Conservation (phyloP, 1,284 basidiomycete species). For the Apiotrichum mycotoxinovorans region DNA sequence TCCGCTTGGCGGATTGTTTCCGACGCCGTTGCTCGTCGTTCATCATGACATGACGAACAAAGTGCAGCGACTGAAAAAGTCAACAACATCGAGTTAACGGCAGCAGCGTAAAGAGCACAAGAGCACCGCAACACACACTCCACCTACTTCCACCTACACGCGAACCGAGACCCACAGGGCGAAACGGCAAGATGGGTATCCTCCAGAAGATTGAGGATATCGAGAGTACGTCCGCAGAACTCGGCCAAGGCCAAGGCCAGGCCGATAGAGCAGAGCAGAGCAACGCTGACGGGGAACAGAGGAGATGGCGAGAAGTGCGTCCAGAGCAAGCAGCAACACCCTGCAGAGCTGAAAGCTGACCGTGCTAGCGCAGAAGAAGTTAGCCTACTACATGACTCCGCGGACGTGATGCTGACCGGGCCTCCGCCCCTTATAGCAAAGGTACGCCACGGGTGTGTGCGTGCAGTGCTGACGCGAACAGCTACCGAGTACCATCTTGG, state of each 20-base stretch:
- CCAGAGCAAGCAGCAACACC: not conserved
- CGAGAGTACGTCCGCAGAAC: conserved; percentile 79
- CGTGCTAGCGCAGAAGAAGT: conserved; percentile 81
- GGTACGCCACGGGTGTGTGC: conserved; percentile 9
- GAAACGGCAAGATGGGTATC: conserved; percentile 68
- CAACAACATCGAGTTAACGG: no score
- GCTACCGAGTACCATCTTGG: conserved; percentile 84
- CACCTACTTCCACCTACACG: no score
- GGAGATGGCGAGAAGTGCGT: conserved; percentile 91
- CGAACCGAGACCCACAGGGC: not conserved
- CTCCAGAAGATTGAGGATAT: conserved; percentile 95
- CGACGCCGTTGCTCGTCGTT: no score
- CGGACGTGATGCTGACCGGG: not conserved
- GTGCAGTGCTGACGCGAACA: conserved; percentile 39
- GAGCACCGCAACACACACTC: no score
- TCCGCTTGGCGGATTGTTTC: no score
- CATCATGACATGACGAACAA: no score
- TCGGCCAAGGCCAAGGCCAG: no score
- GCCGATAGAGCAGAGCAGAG: not conserved
- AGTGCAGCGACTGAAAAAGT: no score
- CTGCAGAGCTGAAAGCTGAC: conserved; percentile 4
- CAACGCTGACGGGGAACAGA: conserved; percentile 55
- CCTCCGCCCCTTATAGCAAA: conserved; percentile 17
- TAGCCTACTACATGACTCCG: conserved; percentile 51
- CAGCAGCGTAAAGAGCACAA: no score